Percentiles rank a stretch among this genome's conserved stretches.
phyloP scores from a whole-genome alignment of 75 land plant genomes.

The Picea glauca region DNA sequence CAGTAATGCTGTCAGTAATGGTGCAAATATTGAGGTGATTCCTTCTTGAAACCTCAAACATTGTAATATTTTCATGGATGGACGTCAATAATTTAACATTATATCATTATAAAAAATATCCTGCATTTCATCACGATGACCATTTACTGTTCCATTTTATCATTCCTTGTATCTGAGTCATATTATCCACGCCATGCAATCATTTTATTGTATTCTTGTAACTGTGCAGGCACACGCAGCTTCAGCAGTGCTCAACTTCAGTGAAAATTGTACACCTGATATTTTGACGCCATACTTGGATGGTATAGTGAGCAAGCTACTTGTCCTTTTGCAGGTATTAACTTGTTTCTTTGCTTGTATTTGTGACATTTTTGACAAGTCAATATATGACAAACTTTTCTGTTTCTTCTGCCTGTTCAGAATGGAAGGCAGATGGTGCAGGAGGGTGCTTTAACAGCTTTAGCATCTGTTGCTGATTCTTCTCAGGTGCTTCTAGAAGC shows the following conservation, averaged over 20 bases:
- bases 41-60: neutral
- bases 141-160: neutral
- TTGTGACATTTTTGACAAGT: neutral
- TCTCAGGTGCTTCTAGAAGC: conserved; percentile 59
- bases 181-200: neutral
- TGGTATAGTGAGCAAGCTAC: conserved; percentile 89
- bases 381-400: neutral
- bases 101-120: too few species aligned
- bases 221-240: conserved; percentile 94
- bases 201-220: neutral
- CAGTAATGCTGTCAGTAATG: neutral
- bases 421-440: conserved; percentile 99
- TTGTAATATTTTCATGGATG: neutral
- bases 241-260: conserved; percentile 94
- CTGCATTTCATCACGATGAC: neutral
- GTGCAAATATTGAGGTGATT: neutral
- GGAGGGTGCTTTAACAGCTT: conserved; percentile 96
- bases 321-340: conserved; percentile 86
- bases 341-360: neutral
- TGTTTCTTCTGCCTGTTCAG: conserved; percentile 25
- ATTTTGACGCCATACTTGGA: conserved; percentile 94
- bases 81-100: too few species aligned
- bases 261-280: conserved; percentile 94
- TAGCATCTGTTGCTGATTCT: conserved; percentile 98
- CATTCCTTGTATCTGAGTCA: neutral